Percentiles rank a stretch among this genome's conserved stretches.
Evolutionary conservation across 202 grass and related monocot genomes (phyloP).

Genomic region (Zoysia matrella): DNA sequence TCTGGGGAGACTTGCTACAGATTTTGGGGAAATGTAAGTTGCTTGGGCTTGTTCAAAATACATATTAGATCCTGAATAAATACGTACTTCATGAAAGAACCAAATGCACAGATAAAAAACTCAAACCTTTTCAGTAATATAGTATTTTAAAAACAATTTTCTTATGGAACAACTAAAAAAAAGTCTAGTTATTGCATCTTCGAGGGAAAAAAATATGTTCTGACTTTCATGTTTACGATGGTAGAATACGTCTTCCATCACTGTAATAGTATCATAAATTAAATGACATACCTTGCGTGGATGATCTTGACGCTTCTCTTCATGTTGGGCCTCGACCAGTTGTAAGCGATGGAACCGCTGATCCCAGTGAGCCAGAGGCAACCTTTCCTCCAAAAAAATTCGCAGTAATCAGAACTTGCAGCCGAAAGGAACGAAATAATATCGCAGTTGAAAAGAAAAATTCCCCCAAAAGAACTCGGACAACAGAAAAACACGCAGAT

Average conservation of each 20-base stretch:
- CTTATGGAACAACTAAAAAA: background rate
- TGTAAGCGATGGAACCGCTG: slow-evolving; percentile 86
- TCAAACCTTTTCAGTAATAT: background rate
- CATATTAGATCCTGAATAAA: background rate
- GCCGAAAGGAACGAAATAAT: background rate
- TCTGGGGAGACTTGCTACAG: background rate
- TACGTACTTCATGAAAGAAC: background rate
- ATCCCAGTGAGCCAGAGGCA: slow-evolving; percentile 92
- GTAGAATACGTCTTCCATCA: background rate
- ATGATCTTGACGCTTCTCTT: slow-evolving; percentile 98
- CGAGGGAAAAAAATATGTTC: background rate
- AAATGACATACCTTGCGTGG: slow-evolving; percentile 79
- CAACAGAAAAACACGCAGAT: background rate
- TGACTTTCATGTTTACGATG: background rate
- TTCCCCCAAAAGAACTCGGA: background rate
- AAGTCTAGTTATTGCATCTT: background rate
- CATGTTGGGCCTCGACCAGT: slow-evolving; percentile 92
- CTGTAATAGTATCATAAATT: background rate
- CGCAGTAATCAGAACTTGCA: slow-evolving; percentile 7
- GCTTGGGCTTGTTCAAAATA: background rate
- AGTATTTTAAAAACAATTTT: background rate
- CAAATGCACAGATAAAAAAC: background rate
- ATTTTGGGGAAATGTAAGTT: background rate
- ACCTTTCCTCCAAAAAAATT: slow-evolving; percentile 42
- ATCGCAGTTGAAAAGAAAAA: background rate